phyloP scores from a whole-genome alignment of 768 basidiomycete species.

The Leccinum incarnatum region DNA sequence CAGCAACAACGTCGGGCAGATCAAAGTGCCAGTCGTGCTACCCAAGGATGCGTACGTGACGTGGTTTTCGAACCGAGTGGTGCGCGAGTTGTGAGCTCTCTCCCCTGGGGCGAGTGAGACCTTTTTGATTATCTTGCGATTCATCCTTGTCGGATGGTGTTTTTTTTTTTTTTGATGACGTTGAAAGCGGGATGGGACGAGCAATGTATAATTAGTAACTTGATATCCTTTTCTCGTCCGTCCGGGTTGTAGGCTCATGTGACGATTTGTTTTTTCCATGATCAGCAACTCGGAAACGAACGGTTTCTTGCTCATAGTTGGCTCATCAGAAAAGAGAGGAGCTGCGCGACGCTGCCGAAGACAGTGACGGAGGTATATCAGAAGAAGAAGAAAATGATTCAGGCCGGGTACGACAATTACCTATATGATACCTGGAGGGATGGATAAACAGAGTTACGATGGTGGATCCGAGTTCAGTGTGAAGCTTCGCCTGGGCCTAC shows the following conservation, averaged over 20 bases:
- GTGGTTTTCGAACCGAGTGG: background rate
- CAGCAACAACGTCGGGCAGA: background rate
- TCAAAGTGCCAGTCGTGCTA: background rate
- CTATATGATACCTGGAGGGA: conserved; percentile 35
- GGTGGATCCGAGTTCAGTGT: conserved; percentile 42
- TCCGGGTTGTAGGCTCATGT: background rate
- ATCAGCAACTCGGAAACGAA: no score
- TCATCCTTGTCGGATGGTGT: background rate
- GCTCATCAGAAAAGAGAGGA: conserved; percentile 66
- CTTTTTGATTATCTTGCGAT: background rate
- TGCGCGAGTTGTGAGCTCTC: background rate
- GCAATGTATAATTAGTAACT: background rate
- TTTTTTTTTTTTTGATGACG: background rate
- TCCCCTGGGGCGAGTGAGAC: background rate
- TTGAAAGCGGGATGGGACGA: background rate
- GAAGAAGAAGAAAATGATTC: conserved; percentile 72
- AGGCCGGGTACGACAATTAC: conserved; percentile 60
- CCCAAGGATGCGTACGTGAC: background rate
- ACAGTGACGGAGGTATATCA: conserved; percentile 52
- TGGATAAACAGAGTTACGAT: conserved; percentile 46
- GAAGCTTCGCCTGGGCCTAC: conserved; percentile 84
- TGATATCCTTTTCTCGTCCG: background rate
- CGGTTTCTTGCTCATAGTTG: conserved; percentile 48
- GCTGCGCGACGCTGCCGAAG: conserved; percentile 36
- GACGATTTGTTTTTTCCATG: background rate